These are phyloP conservation scores for Teunomyces kruisii DNA, from an alignment of 805 yeast species.

Conservation along the genomic window DNA sequence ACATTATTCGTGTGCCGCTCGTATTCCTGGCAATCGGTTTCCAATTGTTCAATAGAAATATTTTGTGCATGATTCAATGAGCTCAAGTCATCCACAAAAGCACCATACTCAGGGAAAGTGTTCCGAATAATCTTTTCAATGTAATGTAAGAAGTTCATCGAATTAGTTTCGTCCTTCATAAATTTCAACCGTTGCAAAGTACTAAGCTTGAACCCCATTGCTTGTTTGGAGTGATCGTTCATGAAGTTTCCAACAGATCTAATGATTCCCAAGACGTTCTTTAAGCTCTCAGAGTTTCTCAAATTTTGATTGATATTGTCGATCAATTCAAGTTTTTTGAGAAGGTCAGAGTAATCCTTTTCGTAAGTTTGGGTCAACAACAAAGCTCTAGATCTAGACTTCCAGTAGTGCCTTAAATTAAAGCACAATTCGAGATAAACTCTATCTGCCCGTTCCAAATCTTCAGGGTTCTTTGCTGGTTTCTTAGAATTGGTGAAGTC, in stretches of 20 bases:
- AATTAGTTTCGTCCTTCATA: slow-evolving; percentile 84
- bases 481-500: slow-evolving; percentile 54
- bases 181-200: slow-evolving; percentile 89
- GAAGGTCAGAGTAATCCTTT: slow-evolving; percentile 73
- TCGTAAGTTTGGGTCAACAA: slow-evolving; percentile 67
- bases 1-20: slow-evolving; percentile 64
- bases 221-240: slow-evolving; percentile 92
- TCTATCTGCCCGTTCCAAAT: slow-evolving; percentile 84
- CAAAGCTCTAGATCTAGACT: slow-evolving; percentile 83
- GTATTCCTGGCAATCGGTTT: slow-evolving; percentile 67
- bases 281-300: slow-evolving; percentile 63
- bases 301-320: slow-evolving; percentile 74
- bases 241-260: slow-evolving; percentile 92
- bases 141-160: slow-evolving; percentile 87
- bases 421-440: slow-evolving; percentile 78
- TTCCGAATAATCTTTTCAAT: slow-evolving; percentile 86
- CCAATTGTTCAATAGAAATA: slow-evolving; percentile 78
- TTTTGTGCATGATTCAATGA: slow-evolving; percentile 63
- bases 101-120: slow-evolving; percentile 75
- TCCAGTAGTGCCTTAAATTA: slow-evolving; percentile 88
- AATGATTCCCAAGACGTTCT: slow-evolving; percentile 76
- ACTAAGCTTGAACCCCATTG: slow-evolving; percentile 85
- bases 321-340: slow-evolving; percentile 61
- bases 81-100: slow-evolving; percentile 71
- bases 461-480: slow-evolving; percentile 66